phyloP scores from a whole-genome alignment of 306 rosid genomes.

The Gastrolobium bilobum region DNA sequence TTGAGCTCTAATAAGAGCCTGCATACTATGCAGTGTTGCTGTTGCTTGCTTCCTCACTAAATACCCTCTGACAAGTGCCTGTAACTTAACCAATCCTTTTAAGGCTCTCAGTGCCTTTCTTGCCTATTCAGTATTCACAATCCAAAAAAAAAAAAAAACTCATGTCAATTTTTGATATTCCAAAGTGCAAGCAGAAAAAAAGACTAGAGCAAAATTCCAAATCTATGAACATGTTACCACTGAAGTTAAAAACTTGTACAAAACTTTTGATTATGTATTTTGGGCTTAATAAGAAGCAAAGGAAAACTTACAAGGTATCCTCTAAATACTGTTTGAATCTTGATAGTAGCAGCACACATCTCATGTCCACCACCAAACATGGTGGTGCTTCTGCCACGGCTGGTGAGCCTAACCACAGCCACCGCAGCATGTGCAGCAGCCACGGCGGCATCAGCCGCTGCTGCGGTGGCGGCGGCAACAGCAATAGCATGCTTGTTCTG shows the following conservation, averaged over 20 bases:
- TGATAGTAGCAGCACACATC: slow-evolving; percentile 76
- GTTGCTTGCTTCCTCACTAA: slow-evolving; percentile 88
- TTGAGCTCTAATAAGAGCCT: slow-evolving; percentile 89
- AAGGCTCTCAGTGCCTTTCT: slow-evolving; percentile 89
- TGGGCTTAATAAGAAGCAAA: no score
- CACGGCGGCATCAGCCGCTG: slow-evolving; percentile 90
- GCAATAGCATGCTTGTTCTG: slow-evolving; percentile 94
- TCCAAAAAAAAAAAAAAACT: not conserved
- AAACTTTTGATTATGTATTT: not conserved
- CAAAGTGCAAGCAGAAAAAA: slow-evolving; percentile 22
- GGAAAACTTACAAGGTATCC: slow-evolving; percentile 71
- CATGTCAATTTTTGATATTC: slow-evolving; percentile 16
- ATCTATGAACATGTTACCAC: not conserved
- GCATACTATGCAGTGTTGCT: slow-evolving; percentile 83
- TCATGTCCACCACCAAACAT: slow-evolving; percentile 73
- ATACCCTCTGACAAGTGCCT: slow-evolving; percentile 89
- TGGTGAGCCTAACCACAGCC: slow-evolving; percentile 81
- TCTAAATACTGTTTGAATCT: slow-evolving; percentile 79
- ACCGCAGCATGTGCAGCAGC: slow-evolving; percentile 93
- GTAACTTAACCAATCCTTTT: slow-evolving; percentile 90
- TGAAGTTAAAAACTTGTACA: slow-evolving; percentile 21
- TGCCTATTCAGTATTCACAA: slow-evolving; percentile 71
- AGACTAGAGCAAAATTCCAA: not conserved
- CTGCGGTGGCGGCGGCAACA: slow-evolving; percentile 88
- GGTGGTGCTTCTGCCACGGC: slow-evolving; percentile 73